A percentile compares a stretch with the other conserved stretches of the same genome.
These are phyloP conservation scores for Trametes sanguinea DNA, from an alignment of 768 basidiomycete species.

Conservation along the genomic window DNA sequence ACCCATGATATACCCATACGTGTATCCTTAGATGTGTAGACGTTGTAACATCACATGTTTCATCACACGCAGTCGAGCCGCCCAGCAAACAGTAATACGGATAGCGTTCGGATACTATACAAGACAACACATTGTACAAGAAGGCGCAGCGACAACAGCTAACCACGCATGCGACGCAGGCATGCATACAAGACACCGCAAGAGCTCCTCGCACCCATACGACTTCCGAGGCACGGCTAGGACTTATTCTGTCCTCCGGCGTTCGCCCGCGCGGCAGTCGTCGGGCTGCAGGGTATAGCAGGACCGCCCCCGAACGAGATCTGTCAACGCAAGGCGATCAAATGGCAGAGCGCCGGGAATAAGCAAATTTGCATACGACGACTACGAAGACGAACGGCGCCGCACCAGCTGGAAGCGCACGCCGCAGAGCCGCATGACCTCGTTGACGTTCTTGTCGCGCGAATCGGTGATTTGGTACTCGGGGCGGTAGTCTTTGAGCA, in stretches of 20 bases:
- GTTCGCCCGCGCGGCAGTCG: background rate
- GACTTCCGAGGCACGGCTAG: no score
- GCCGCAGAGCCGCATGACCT: slow-evolving; percentile 58
- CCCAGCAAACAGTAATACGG: no score
- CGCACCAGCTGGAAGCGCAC: slow-evolving; percentile 60
- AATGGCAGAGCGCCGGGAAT: background rate
- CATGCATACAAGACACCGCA: no score
- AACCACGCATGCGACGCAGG: no score
- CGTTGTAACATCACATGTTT: no score
- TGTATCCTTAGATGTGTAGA: no score
- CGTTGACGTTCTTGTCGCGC: slow-evolving; percentile 53
- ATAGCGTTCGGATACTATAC: no score
- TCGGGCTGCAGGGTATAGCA: slow-evolving; percentile 1
- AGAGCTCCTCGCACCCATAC: background rate
- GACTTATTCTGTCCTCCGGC: background rate
- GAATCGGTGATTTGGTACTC: slow-evolving; percentile 37
- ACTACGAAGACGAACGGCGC: slow-evolving; percentile 7
- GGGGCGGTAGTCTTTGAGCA: slow-evolving; percentile 38
- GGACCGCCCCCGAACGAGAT: background rate
- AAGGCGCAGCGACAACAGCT: no score
- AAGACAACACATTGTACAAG: no score
- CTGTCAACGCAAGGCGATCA: background rate
- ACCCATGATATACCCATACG: no score
- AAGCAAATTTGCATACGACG: background rate
- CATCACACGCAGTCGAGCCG: no score